Evolutionary conservation across 108 stramenopile species (phyloP), one percentile per base, ranked within the genome.

Genomic region (Conticribra weissflogii): DNA sequence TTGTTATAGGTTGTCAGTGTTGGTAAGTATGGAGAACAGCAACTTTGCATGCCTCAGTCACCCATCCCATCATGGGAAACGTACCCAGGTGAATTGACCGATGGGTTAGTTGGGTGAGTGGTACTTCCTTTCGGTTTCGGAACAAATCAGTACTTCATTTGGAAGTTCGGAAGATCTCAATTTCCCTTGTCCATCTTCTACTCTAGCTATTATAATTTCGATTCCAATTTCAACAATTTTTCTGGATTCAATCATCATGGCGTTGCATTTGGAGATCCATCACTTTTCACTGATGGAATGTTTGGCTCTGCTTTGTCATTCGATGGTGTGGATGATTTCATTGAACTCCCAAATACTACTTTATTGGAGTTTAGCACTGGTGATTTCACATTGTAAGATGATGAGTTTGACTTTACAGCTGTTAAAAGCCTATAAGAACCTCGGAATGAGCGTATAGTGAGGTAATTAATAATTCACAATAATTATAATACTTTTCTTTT

Each of bases 371-470:
- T 70, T 47, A 59, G 22, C 2, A 51, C 3, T 18, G 21, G 24
- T 31, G 41, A 70, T 32, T 70, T 70, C 24, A 70, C 69, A 2
- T 5, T 70, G 50, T 41, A 41, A n/a, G n/a, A n/a, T n/a, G n/a
- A n/a, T n/a, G n/a, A n/a, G n/a, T n/a, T n/a, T n/a, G n/a, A n/a
- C n/a, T n/a, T n/a, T n/a, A n/a, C n/a, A n/a, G n/a, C n/a, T n/a
- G n/a, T n/a, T n/a, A n/a, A n/a, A n/a, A n/a, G n/a, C n/a, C n/a
- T n/a, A n/a, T n/a, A n/a, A n/a, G n/a, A n/a, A n/a, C n/a, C n/a
- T n/a, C n/a, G n/a, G n/a, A n/a, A n/a, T n/a, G n/a, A n/a, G n/a
- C n/a, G n/a, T n/a, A n/a, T n/a, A n/a, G n/a, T n/a, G n/a, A n/a
- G n/a, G n/a, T n/a, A n/a, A n/a, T n/a, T n/a, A n/a, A n/a, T n/a